Conservation (phyloP, 345 rosid genomes). For the Camelina laxa region DNA sequence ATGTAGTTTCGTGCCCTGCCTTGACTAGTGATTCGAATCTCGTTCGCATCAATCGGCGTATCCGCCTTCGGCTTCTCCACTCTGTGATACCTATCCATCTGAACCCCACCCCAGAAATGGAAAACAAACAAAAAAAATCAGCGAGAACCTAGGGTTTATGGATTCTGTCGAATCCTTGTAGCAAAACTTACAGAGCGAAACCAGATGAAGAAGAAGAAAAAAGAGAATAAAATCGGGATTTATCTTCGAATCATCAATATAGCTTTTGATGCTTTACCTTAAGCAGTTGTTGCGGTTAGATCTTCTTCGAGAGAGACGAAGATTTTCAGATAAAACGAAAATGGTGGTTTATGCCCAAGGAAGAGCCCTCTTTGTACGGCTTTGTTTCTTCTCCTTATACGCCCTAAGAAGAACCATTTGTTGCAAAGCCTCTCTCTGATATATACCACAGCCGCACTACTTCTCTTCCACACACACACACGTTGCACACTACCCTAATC, state of each 20-base stretch:
- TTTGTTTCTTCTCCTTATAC: slow-evolving; percentile 43
- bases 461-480: slow-evolving; percentile 48
- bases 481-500: slow-evolving; percentile 50
- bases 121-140: neutral
- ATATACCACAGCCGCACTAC: slow-evolving; percentile 46
- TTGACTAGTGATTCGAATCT: slow-evolving; percentile 49
- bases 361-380: slow-evolving; percentile 46
- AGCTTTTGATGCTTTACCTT: slow-evolving; percentile 23
- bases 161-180: slow-evolving; percentile 4
- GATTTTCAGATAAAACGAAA: slow-evolving; percentile 23
- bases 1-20: slow-evolving; percentile 54
- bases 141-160: slow-evolving; percentile 32
- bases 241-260: slow-evolving; percentile 12
- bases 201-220: neutral
- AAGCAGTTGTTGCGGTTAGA: slow-evolving; percentile 23
- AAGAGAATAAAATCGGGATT: neutral
- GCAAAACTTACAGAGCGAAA: neutral
- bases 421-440: slow-evolving; percentile 34
- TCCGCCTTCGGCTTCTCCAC: slow-evolving; percentile 75
- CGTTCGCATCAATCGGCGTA: slow-evolving; percentile 55
- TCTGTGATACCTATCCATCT: slow-evolving; percentile 82
- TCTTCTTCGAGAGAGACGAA: slow-evolving; percentile 33
- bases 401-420: slow-evolving; percentile 32
- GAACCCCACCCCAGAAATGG: neutral
- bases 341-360: slow-evolving; percentile 33